Evolutionary conservation across 345 rosid genomes (phyloP).

Genomic region (Microcos paniculata): DNA sequence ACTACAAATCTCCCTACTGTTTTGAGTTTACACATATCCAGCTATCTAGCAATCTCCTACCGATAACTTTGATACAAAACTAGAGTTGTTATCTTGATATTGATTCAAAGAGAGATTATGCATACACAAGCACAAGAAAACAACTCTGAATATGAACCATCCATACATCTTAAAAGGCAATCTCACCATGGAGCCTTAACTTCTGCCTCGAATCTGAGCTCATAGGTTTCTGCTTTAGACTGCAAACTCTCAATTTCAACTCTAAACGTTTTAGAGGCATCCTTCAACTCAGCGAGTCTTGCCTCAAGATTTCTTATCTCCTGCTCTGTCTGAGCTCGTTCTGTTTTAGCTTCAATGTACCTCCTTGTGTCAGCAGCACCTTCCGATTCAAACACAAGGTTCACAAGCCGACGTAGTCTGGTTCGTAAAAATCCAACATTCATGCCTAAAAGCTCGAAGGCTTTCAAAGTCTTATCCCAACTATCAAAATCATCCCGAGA

Average conservation of each 20-base stretch:
- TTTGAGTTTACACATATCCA: background rate
- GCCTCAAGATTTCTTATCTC: slow-evolving; percentile 49
- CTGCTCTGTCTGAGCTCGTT: slow-evolving; percentile 29
- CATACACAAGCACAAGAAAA: background rate
- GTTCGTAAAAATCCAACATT: slow-evolving; percentile 58
- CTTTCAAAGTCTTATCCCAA: slow-evolving; percentile 62
- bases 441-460: slow-evolving; percentile 67
- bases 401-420: slow-evolving; percentile 40
- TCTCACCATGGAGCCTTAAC: slow-evolving; percentile 59
- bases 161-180: background rate
- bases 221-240: slow-evolving; percentile 47
- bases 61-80: slow-evolving; percentile 3
- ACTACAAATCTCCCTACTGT: background rate
- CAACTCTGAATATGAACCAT: background rate
- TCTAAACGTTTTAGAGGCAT: slow-evolving; percentile 29
- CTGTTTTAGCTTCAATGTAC: slow-evolving; percentile 52
- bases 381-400: slow-evolving; percentile 51
- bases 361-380: slow-evolving; percentile 45
- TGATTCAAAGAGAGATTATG: slow-evolving; percentile 5
- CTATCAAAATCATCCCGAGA: slow-evolving; percentile 43
- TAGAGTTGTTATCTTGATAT: background rate
- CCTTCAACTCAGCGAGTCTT: slow-evolving; percentile 52
- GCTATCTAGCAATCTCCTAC: background rate
- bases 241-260: slow-evolving; percentile 40
- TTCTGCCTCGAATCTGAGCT: slow-evolving; percentile 46